phyloP scores from a whole-genome alignment of 108 stramenopile species.

The Cyclotella atomus region DNA sequence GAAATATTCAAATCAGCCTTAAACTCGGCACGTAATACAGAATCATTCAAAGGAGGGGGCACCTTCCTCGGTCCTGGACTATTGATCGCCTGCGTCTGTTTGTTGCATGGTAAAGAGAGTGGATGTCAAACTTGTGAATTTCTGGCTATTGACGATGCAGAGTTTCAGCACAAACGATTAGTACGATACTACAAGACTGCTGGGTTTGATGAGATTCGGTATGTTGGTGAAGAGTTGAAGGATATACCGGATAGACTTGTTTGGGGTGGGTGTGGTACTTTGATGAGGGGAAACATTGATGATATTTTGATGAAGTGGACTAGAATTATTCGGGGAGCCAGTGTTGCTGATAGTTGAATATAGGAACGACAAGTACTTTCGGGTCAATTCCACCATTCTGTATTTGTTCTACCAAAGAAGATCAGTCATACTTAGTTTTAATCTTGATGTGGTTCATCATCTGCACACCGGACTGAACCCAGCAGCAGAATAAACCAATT shows the following conservation, averaged over 20 bases:
- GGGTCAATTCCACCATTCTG: too few species aligned
- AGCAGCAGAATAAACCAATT: conserved; percentile 65
- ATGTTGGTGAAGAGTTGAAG: conserved; percentile 81
- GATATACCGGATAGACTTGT: conserved; percentile 85
- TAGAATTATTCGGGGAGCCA: conserved; percentile 30
- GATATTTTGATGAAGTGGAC: conserved; percentile 61
- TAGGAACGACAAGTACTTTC: too few species aligned
- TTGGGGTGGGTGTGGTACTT: conserved; percentile 89
- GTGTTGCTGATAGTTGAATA: too few species aligned
- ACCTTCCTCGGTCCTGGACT: conserved; percentile 68
- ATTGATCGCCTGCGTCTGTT: conserved; percentile 66
- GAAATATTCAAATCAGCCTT: conserved; percentile 69
- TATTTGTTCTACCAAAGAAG: not conserved
- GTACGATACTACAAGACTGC: conserved; percentile 72
- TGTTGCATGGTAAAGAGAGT: conserved; percentile 63
- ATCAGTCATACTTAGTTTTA: conserved; percentile 5
- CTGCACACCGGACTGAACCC: conserved; percentile 43
- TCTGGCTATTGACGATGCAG: conserved; percentile 86
- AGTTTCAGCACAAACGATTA: conserved; percentile 76
- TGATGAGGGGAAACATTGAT: conserved; percentile 72
- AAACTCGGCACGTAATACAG: conserved; percentile 47
- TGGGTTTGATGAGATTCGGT: conserved; percentile 76
- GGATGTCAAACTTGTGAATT: conserved; percentile 69
- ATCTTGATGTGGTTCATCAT: not conserved
- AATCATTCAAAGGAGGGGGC: conserved; percentile 58